These are phyloP conservation scores for Flaveria sonorensis DNA, from an alignment of 129 eudicot species.

Conservation along the genomic window DNA sequence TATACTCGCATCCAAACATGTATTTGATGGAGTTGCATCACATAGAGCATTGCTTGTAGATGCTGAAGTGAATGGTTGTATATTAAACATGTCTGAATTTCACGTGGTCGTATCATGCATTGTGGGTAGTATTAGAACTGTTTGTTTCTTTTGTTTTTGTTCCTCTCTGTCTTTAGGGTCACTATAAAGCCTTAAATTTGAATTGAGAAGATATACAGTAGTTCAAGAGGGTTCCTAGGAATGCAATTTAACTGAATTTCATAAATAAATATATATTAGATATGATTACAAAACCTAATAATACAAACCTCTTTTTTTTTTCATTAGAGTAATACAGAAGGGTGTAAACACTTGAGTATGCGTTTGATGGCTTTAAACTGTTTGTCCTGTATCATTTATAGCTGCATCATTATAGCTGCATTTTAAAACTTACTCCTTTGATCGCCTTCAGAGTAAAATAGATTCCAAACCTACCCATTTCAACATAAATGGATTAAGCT, in stretches of 20 bases:
- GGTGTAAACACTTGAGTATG: too few relatives aligned
- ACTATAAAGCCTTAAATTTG: not conserved
- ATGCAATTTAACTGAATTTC: not conserved
- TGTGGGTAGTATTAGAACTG: too few relatives aligned
- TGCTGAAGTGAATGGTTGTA: too few relatives aligned
- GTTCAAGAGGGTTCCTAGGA: not conserved
- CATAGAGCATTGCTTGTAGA: too few relatives aligned
- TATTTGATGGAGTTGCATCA: too few relatives aligned
- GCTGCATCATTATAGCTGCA: too few relatives aligned
- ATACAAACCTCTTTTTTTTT: not conserved
- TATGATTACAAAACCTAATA: not conserved
- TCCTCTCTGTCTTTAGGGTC: too few relatives aligned
- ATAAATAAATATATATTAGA: not conserved
- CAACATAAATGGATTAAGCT: not conserved
- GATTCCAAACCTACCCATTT: not conserved
- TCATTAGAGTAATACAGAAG: too few relatives aligned
- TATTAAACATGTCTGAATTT: too few relatives aligned
- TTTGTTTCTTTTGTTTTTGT: too few relatives aligned
- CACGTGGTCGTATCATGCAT: too few relatives aligned
- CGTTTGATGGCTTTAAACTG: not conserved
- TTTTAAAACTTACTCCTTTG: not conserved
- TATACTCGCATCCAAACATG: too few relatives aligned
- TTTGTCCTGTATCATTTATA: not conserved
- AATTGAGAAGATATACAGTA: not conserved
- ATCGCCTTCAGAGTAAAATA: not conserved